Evolutionary conservation across 2,329 filamentous ascomycete genomes (phyloP).

Genomic region (Coccinonectria pachysandricola): DNA sequence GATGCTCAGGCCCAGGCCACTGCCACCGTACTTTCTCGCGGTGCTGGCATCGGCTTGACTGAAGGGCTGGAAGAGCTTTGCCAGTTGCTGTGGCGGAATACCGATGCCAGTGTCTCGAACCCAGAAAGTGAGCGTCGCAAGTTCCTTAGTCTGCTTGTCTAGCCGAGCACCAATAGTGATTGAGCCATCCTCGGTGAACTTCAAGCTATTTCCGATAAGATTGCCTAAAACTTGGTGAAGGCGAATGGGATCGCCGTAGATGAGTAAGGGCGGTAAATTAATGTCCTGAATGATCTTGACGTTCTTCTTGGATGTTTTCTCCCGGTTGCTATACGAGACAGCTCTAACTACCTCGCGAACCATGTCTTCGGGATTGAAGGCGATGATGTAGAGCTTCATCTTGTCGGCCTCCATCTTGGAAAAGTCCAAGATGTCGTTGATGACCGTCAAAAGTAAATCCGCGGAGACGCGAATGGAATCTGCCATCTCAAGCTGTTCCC

Average conservation of each 20-base stretch:
- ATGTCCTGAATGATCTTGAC: slow-evolving; percentile 61
- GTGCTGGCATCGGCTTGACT: slow-evolving; percentile 88
- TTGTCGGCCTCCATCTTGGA: slow-evolving; percentile 87
- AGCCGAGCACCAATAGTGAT: slow-evolving; percentile 74
- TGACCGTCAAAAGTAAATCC: slow-evolving; percentile 79
- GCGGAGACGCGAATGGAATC: slow-evolving; percentile 81
- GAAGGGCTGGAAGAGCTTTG: slow-evolving; percentile 84
- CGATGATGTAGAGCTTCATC: slow-evolving; percentile 68
- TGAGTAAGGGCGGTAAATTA: slow-evolving; percentile 62
- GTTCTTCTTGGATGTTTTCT: slow-evolving; percentile 51
- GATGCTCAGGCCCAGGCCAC: slow-evolving; percentile 82
- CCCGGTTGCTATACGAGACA: slow-evolving; percentile 54
- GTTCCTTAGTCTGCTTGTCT: slow-evolving; percentile 58
- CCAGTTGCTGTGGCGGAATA: slow-evolving; percentile 70
- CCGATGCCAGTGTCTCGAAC: slow-evolving; percentile 88
- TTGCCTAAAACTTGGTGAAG: slow-evolving; percentile 66
- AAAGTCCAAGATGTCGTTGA: slow-evolving; percentile 94
- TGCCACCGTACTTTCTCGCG: slow-evolving; percentile 83
- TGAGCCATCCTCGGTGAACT: slow-evolving; percentile 80
- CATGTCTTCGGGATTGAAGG: slow-evolving; percentile 58
- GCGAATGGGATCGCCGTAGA: slow-evolving; percentile 56
- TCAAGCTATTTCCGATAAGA: slow-evolving; percentile 84
- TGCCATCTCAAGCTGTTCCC: slow-evolving; percentile 74
- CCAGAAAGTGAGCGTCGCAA: slow-evolving; percentile 70
- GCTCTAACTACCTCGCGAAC: slow-evolving; percentile 56